Conservation (phyloP, 164 flowering plant genomes). For the Echeveria elegans region DNA sequence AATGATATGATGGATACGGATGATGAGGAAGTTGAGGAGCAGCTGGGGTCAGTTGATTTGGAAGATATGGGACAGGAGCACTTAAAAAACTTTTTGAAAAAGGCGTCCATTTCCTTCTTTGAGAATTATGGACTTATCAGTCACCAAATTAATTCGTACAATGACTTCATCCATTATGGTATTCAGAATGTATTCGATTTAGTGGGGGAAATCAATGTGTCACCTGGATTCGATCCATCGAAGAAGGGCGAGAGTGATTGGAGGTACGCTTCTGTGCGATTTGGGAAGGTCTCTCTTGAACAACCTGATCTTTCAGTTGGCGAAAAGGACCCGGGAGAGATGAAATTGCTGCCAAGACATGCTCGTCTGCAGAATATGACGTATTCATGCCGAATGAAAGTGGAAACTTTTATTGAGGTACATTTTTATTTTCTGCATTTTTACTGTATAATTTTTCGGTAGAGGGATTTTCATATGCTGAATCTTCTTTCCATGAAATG, state of each 20-base stretch:
- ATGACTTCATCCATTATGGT: slow-evolving; percentile 52
- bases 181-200: slow-evolving; percentile 59
- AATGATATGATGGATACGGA: slow-evolving; percentile 17
- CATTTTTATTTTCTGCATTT: not conserved
- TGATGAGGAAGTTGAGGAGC: slow-evolving; percentile 17
- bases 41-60: slow-evolving; percentile 11
- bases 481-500: not conserved
- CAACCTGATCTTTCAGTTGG: slow-evolving; percentile 46
- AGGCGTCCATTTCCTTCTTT: slow-evolving; percentile 52
- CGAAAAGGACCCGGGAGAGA: slow-evolving; percentile 20
- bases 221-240: slow-evolving; percentile 74
- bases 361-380: slow-evolving; percentile 90
- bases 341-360: slow-evolving; percentile 55
- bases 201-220: slow-evolving; percentile 51
- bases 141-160: slow-evolving; percentile 77
- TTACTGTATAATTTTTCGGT: not conserved
- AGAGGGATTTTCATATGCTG: not conserved
- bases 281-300: slow-evolving; percentile 59
- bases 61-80: slow-evolving; percentile 22
- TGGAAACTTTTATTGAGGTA: slow-evolving; percentile 50
- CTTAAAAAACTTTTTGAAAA: slow-evolving; percentile 36
- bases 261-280: slow-evolving; percentile 50
- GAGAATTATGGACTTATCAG: slow-evolving; percentile 60
- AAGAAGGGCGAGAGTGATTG: slow-evolving; percentile 58
- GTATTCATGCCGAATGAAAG: slow-evolving; percentile 61